Evolutionary conservation across 2,329 filamentous ascomycete genomes (phyloP).

Genomic region (Aureobasidium sp.): DNA sequence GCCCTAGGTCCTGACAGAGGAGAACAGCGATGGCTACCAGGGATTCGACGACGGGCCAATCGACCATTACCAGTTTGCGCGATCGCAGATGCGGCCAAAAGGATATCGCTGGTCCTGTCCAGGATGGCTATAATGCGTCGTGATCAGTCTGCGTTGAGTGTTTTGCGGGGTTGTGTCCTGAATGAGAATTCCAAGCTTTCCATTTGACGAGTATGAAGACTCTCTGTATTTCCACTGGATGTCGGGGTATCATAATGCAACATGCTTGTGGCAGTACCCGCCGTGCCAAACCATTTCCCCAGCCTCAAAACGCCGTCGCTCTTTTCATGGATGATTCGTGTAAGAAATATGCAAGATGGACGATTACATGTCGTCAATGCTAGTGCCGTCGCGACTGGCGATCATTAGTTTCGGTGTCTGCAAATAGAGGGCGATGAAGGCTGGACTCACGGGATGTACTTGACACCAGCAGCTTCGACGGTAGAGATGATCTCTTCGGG

Average conservation of each 20-base stretch:
- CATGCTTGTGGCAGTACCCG: not conserved
- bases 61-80: not conserved
- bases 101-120: conserved; percentile 8
- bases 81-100: not conserved
- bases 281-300: not conserved
- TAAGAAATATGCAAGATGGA: not conserved
- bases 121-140: not conserved
- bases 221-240: not conserved
- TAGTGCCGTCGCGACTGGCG: conserved; percentile 13
- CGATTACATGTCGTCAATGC: conserved; percentile 7
- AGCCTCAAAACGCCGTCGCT: conserved; percentile 10
- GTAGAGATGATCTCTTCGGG: conserved; percentile 49
- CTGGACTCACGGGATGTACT: conserved; percentile 48
- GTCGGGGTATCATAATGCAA: conserved; percentile 2
- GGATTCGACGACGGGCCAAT: not conserved
- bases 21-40: not conserved
- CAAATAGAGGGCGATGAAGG: not conserved
- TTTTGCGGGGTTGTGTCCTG: not conserved
- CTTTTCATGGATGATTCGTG: conserved; percentile 8
- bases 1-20: not conserved
- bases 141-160: not conserved
- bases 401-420: not conserved
- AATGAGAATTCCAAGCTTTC: not conserved
- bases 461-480: conserved; percentile 51
- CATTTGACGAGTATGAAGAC: not conserved